phyloP scores from a whole-genome alignment of 73 alveolate species.

The Tetrahymena borealis region DNA sequence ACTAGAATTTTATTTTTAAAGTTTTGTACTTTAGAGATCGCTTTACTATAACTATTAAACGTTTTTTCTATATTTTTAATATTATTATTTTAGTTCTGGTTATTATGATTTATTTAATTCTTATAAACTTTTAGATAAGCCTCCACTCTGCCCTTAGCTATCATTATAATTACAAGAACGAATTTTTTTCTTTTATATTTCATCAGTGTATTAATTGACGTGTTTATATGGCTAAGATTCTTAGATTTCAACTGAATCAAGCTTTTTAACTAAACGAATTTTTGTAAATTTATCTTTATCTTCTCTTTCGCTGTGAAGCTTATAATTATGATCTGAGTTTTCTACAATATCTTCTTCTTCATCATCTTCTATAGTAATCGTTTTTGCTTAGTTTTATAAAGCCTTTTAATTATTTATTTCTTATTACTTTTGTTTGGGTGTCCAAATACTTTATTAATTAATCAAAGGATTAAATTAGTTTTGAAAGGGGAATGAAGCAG shows the following conservation, averaged over 20 bases:
- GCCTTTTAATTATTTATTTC: background rate
- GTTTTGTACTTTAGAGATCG: background rate
- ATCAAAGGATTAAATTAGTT: too few relatives aligned
- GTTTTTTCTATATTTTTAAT: background rate
- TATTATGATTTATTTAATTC: background rate
- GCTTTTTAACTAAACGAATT: background rate
- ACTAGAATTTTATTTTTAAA: background rate
- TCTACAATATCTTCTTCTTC: background rate
- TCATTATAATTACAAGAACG: background rate
- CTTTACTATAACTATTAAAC: background rate
- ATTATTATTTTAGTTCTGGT: background rate
- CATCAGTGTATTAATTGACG: background rate
- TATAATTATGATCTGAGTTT: background rate
- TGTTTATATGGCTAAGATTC: background rate
- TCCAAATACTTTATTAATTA: too few relatives aligned
- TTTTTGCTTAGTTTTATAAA: background rate
- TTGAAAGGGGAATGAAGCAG: too few relatives aligned
- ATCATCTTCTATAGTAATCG: background rate
- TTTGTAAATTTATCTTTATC: background rate
- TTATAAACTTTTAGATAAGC: background rate
- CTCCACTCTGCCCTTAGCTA: background rate
- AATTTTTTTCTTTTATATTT: background rate
- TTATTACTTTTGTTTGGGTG: background rate
- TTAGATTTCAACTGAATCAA: background rate
- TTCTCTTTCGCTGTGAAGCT: background rate